phyloP scores from a whole-genome alignment of 2,329 filamentous ascomycete species.

The Orbilia blumenaviensis region DNA sequence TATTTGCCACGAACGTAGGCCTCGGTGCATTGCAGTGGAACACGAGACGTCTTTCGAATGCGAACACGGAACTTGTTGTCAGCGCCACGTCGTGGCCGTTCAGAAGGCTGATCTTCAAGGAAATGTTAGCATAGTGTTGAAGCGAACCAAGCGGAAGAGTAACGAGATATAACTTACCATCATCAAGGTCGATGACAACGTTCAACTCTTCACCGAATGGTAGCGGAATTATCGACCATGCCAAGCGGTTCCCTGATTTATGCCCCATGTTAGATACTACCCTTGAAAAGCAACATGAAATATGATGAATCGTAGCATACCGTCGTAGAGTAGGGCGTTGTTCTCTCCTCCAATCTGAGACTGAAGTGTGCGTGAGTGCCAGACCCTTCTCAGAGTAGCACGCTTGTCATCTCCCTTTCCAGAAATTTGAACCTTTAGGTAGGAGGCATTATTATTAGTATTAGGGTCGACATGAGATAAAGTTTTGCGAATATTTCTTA shows the following conservation, averaged over 20 bases:
- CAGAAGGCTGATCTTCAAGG: slow-evolving; percentile 59
- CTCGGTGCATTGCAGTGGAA: slow-evolving; percentile 74
- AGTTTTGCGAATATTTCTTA: slow-evolving; percentile 64
- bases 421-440: slow-evolving; percentile 36
- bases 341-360: slow-evolving; percentile 64
- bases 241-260: slow-evolving; percentile 74
- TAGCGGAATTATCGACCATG: slow-evolving; percentile 71
- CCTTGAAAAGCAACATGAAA: not conserved
- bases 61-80: slow-evolving; percentile 69
- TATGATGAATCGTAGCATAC: slow-evolving; percentile 15
- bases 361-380: slow-evolving; percentile 73
- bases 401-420: slow-evolving; percentile 71
- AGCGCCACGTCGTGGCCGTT: slow-evolving; percentile 46
- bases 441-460: slow-evolving; percentile 21
- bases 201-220: slow-evolving; percentile 66
- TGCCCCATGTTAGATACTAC: slow-evolving; percentile 63
- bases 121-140: slow-evolving; percentile 53
- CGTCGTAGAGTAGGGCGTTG: slow-evolving; percentile 57
- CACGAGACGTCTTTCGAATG: slow-evolving; percentile 71
- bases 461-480: not conserved
- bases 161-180: slow-evolving; percentile 64
- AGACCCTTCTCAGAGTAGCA: slow-evolving; percentile 77
- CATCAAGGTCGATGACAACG: slow-evolving; percentile 76
- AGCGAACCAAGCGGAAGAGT: not conserved
- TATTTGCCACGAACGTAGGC: slow-evolving; percentile 72